Base-by-base conservation (phyloP, 768 basidiomycete genomes). In the Udeniomyces megalosporus region DNA sequence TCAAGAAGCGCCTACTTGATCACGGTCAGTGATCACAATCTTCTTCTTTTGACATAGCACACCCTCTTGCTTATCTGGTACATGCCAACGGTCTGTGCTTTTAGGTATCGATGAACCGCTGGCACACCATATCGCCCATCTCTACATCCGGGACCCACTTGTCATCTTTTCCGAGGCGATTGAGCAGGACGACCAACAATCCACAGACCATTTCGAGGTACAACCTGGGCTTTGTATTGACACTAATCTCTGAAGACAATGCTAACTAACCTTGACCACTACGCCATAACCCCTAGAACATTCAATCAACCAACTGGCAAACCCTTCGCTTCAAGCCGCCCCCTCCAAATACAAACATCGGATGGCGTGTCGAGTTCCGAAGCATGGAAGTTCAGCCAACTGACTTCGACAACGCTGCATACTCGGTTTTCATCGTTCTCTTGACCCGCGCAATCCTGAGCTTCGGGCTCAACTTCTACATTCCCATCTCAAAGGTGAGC, bases 251-350 rank as follows among this genome's bases (percentile, higher is more conserved):
- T 47, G 6, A 7, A 7, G 20, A 7, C 46, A 17, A n/a, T 47
- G 4, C 26, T n/a, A 47, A n/a, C n/a, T n/a, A n/a, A n/a, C n/a
- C n/a, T n/a, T n/a, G n/a, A n/a, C n/a, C n/a, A n/a, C n/a, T 7
- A 48, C 47, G 47, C n/a, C n/a, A 22, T 26, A 26, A 8, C 52
- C 22, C 31, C n/a, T 72, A 93, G 86, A 97, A 96, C 70, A 84
- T 99, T 28, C 95, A 99, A 80, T 97, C 95, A 2, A 99, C 95
- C 4, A 99, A 99, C 70, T 99, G 95, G 95, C 95, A 99, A 75
- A 96, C 95, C 0, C 78, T 99, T 34, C 82, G 95, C 52, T 99
- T 99, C 80, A 99, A 99, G 72, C 95, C 95, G 2, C 95, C 95
- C 14, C 93, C 95, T 29, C 84, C 88, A 4, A 84, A 86, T 59